Evolutionary conservation across 805 yeast genomes (phyloP).

Genomic region (Metschnikowia picachoensis): DNA sequence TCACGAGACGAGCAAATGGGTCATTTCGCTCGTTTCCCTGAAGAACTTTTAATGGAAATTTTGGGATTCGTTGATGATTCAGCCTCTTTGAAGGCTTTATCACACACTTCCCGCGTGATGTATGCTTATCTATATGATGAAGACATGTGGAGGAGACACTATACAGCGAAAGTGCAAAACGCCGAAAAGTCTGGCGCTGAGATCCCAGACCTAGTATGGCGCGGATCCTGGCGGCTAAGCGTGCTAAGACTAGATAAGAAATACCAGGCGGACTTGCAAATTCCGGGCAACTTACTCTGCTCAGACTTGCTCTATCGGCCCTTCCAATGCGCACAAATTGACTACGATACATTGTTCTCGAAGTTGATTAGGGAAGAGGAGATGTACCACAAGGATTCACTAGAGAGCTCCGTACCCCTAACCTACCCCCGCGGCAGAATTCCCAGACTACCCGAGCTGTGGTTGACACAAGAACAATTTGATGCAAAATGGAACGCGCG

Average conservation of each 20-base stretch:
- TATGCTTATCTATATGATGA: slow-evolving; percentile 75
- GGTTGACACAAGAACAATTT: slow-evolving; percentile 45
- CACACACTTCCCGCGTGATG: slow-evolving; percentile 59
- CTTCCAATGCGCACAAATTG: slow-evolving; percentile 71
- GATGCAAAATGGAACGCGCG: slow-evolving; percentile 40
- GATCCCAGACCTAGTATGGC: slow-evolving; percentile 44
- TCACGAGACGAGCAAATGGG: slow-evolving; percentile 47
- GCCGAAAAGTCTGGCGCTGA: slow-evolving; percentile 12
- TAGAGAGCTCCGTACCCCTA: slow-evolving; percentile 6
- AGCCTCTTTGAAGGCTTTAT: slow-evolving; percentile 46
- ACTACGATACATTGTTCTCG: slow-evolving; percentile 49
- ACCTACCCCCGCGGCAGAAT: slow-evolving; percentile 40
- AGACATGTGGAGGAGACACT: slow-evolving; percentile 73
- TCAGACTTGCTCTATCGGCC: slow-evolving; percentile 83
- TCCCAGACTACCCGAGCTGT: slow-evolving; percentile 47
- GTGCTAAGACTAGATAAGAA: slow-evolving; percentile 34
- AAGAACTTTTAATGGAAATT: slow-evolving; percentile 58
- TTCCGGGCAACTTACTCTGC: slow-evolving; percentile 51
- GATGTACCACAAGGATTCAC: slow-evolving; percentile 22
- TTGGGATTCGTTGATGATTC: slow-evolving; percentile 47
- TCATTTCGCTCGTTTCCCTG: slow-evolving; percentile 47
- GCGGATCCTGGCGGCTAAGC: slow-evolving; percentile 78
- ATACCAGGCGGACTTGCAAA: slow-evolving; percentile 43
- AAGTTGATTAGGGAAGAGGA: slow-evolving; percentile 48
- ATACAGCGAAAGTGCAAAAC: slow-evolving; percentile 21